Evolutionary conservation across 139 green algal genomes (phyloP), one percentile per base, ranked within the genome.

Genomic region (Tetratostichococcus sp.): DNA sequence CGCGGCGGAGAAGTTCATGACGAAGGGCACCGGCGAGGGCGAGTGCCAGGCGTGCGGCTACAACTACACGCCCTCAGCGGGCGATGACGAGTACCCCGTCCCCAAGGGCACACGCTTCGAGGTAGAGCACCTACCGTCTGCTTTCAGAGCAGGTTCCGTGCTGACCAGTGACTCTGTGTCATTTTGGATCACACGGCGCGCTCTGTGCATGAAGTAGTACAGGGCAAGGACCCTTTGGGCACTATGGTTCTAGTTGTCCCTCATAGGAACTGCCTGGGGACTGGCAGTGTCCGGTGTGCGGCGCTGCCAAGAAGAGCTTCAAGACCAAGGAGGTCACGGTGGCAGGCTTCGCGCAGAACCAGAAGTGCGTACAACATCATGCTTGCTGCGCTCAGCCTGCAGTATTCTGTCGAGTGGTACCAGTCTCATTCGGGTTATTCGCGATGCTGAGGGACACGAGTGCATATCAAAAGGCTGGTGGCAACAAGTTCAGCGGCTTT

Each of bases 281-380:
- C 70, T 98, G 95, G 82, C 68, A 85, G n/a, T 98, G 95, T 77
- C 95, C 95, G 23, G 86, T 94, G 23, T 98, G 95, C 75, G 90
- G 89, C 30, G 88, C 92, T 1, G 74, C 79, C 26, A 94, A 94
- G 80, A 62, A 35, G 11, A 80, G 84, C 28, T 98, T 98, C 81
- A 43, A 91, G 71, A 80, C 73, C 31, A 92, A 86, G 75, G 84
- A 88, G 43, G 75, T 80, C 35, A 84, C 91, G 42, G 79, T 98
- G 22, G 94, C 94, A 0, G 94, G 94, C 21, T 98, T 98, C 84
- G 92, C 90, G 5, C 89, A 95, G 77, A 98, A 98, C 85, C 93
- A 97, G 82, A 82, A 82, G 72, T 84, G 83, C 6, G 72, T 4
- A 67, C 43, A 28, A 14, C 39, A n/a, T n/a, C n/a, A n/a, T n/a